Conservation (phyloP, 2,329 filamentous ascomycete genomes). For the Apiospora kogelbergensis region DNA sequence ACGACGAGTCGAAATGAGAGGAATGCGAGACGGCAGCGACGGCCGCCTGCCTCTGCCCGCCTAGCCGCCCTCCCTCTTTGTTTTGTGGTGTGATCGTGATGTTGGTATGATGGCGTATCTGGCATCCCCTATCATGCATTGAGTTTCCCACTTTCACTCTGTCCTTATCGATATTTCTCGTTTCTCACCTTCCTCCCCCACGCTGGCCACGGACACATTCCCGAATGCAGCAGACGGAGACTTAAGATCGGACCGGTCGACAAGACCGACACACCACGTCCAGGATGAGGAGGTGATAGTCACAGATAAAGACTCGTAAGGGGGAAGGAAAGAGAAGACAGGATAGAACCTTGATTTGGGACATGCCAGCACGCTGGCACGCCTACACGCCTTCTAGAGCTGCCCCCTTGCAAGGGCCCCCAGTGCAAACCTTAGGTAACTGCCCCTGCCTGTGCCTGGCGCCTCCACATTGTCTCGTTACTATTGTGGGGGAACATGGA, state of each 20-base stretch:
- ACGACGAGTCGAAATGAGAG: background rate
- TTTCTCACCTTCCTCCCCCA: background rate
- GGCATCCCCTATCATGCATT: background rate
- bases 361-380: background rate
- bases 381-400: background rate
- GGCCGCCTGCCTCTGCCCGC: constrained; percentile 2
- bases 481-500: background rate
- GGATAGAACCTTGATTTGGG: background rate
- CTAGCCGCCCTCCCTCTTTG: background rate
- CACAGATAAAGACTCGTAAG: background rate
- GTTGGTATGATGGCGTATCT: background rate
- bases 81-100: background rate
- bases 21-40: background rate
- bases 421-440: background rate
- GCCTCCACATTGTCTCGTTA: constrained; percentile 6
- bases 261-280: background rate
- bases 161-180: background rate
- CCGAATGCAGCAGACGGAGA: background rate
- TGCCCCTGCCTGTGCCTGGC: background rate
- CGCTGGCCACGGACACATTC: background rate
- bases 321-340: background rate
- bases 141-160: background rate
- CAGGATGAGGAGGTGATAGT: background rate
- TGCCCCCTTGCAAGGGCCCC: background rate
- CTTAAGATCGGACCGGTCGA: background rate